Base-by-base conservation (phyloP, 176 grass and related monocot genomes). In the Carex littledalei region DNA sequence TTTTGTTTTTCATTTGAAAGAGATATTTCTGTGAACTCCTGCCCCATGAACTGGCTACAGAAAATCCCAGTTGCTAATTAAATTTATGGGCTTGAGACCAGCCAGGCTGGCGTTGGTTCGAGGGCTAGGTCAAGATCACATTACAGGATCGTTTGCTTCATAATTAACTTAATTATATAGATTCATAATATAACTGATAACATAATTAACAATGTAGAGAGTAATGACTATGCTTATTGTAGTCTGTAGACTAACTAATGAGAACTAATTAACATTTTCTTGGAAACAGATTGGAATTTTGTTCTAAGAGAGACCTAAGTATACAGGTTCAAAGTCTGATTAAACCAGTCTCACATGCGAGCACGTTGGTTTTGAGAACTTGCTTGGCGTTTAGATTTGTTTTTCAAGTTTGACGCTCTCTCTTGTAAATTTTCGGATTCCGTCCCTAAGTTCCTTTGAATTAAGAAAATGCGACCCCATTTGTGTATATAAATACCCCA, bases 401-500 rank as follows among this genome's bases (percentile, higher is more conserved):
- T 80, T 58, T 31, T 8, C 68, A 81, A 47, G 74, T 1, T 6
- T 50, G 39, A 78, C 65, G 67, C 78, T 22, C 66, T 79, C 73
- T 84, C 63, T 66, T 1, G 85, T 47, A 63, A 76, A 63, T 84
- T 89, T 89, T 87, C 89, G 49, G 22, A 83, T 55, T 12, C 15
- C 56, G 57, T 64, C 87, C 78, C 78, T 84, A 89, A 88, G 79
- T 92, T 1, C 15, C 67, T 81, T 67, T 83, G 20, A 73, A 32
- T n/a, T 22, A 3, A 62, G 66, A 89, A 84, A 32, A 75, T 67
- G 61, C 34, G 62, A 81, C 47, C 69, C 21, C 22, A 32, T 41
- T 63, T 21, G 37, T 43, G 6, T 6, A 21, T 94, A 94, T 94
- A 94, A 89, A 94, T 94, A 89, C 63, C 0, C 0, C 3, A 1